Conservation (phyloP, 2,329 filamentous ascomycete genomes). For the Samsoniella hepiali region DNA sequence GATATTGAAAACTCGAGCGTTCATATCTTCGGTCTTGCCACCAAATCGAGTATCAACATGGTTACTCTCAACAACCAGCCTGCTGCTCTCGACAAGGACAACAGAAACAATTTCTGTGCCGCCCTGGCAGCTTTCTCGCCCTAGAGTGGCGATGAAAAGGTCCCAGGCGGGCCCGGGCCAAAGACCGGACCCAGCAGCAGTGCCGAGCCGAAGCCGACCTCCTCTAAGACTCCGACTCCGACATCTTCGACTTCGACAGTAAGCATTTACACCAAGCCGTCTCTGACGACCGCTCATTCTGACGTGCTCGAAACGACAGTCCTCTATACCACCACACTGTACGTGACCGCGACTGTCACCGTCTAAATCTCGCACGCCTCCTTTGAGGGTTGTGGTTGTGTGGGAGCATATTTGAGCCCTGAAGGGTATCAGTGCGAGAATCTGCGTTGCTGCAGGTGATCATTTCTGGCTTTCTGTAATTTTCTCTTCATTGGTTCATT, state of each 20-base stretch:
- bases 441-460: background rate
- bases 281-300: constrained; percentile 3
- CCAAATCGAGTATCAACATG: constrained; percentile 74
- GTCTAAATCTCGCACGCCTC: background rate
- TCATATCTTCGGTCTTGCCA: constrained; percentile 66
- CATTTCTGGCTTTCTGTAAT: constrained; percentile 14
- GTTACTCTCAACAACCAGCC: constrained; percentile 58
- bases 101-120: constrained; percentile 63
- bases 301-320: constrained; percentile 21
- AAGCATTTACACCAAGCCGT: constrained; percentile 3
- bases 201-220: background rate
- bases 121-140: constrained; percentile 52
- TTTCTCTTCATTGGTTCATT: constrained; percentile 22
- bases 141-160: constrained; percentile 16
- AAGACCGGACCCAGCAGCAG: constrained; percentile 4
- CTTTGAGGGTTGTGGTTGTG: background rate
- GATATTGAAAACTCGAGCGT: constrained; percentile 66
- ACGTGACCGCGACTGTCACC: constrained; percentile 19
- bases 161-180: constrained; percentile 4
- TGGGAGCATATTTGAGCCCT: background rate
- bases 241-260: background rate
- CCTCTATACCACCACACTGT: constrained; percentile 24
- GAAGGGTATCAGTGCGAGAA: background rate
- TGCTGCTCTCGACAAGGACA: constrained; percentile 55
- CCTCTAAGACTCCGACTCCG: background rate